Conservation (phyloP, 2,329 filamentous ascomycete species). For the Talaromyces sp. region DNA sequence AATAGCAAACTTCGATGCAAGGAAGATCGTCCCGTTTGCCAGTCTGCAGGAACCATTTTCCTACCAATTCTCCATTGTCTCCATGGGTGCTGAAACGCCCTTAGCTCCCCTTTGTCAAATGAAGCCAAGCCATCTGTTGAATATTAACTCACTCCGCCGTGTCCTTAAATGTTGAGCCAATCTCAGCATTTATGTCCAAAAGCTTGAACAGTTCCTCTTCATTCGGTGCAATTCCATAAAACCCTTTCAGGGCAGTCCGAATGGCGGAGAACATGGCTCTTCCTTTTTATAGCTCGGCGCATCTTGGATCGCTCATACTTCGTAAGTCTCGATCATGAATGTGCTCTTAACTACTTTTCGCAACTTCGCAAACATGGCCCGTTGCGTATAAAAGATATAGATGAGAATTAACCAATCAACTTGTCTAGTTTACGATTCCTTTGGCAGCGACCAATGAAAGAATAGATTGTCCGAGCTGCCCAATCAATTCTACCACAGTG, state of each 20-base stretch:
- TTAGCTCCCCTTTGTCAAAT: background rate
- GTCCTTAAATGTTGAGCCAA: background rate
- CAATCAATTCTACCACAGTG: background rate
- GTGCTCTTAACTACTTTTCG: background rate
- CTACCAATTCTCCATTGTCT: background rate
- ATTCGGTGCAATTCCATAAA: background rate
- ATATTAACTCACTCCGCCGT: conserved; percentile 14
- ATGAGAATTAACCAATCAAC: background rate
- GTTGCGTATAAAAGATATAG: background rate
- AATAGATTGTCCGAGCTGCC: background rate
- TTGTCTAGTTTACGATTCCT: background rate
- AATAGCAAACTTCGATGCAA: conserved; percentile 53
- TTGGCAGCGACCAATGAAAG: background rate
- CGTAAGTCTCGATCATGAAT: too few species aligned
- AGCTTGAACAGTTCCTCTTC: background rate
- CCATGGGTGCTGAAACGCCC: background rate
- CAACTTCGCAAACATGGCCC: background rate
- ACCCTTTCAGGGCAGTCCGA: background rate
- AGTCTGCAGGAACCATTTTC: background rate
- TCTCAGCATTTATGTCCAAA: background rate
- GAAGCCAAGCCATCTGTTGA: background rate
- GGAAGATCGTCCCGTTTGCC: conserved; percentile 41
- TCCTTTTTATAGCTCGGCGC: background rate
- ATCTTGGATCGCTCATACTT: background rate
- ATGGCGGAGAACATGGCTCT: background rate